Evolutionary conservation across 177 flowering plant species (phyloP).

Genomic region (Telopea speciosissima): DNA sequence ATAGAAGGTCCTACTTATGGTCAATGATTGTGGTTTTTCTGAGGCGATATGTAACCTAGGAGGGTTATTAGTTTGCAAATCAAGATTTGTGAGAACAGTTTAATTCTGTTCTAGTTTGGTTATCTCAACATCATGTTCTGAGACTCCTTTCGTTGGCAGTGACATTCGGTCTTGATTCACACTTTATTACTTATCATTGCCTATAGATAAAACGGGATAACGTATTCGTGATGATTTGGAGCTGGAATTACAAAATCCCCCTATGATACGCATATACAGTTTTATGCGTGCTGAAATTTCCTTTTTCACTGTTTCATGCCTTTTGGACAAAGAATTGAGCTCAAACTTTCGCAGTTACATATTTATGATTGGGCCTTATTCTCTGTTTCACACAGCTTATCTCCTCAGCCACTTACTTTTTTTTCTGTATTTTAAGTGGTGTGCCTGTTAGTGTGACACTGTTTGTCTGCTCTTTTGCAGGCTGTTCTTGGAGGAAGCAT

Average conservation of each 20-base stretch:
- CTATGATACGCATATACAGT: no score
- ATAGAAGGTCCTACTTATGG: not conserved
- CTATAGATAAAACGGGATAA: not conserved
- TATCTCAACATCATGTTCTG: not conserved
- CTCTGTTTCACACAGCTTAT: no score
- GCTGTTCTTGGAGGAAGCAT: conserved; percentile 73
- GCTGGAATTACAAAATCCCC: no score
- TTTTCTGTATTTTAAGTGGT: not conserved
- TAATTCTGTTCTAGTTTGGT: not conserved
- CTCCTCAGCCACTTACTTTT: not conserved
- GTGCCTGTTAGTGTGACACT: not conserved
- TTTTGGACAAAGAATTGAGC: no score
- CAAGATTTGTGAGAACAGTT: not conserved
- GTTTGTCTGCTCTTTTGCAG: conserved; percentile 32
- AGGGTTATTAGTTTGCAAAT: not conserved
- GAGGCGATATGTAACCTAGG: not conserved
- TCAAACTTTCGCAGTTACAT: no score
- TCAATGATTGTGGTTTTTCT: not conserved
- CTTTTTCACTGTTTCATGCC: no score
- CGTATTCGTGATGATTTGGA: no score
- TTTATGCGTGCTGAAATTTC: no score
- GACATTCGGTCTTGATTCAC: not conserved
- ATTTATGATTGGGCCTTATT: no score
- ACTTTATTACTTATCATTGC: not conserved
- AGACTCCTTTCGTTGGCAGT: not conserved